Evolutionary conservation across 495 filamentous ascomycete species (phyloP), one percentile per base, ranked within the genome.

Genomic region (Evernia prunastri): DNA sequence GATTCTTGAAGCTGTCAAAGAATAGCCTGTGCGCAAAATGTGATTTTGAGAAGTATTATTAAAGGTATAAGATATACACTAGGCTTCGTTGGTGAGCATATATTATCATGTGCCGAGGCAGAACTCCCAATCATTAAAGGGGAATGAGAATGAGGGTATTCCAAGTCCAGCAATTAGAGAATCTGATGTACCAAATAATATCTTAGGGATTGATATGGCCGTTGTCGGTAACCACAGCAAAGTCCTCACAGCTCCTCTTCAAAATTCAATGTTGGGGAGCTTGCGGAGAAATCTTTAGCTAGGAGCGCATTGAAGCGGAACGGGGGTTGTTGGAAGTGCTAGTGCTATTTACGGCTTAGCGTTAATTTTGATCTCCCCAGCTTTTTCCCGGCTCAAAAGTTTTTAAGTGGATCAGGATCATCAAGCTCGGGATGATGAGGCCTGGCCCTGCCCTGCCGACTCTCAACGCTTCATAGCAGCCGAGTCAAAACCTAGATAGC

Each of bases 391-490:
- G 4, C 12, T 20, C 5, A 31, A 15, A 2, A 51, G 29, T 18
- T 27, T 53, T 31, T 31, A 29, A 27, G 49, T 31, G 25, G 49
- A 53, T 31, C 40, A 18, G 17, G 2, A 2, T 20, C 5, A 18
- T 10, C 13, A 12, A 13, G 15, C 27, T 25, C 49, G 49, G 49
- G 27, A 29, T 31, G 4, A 53, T 31, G 5, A n/a, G 51, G 27
- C 17, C 17, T 33, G 39, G 18, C 31, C n/a, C n/a, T n/a, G n/a
- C n/a, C n/a, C n/a, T n/a, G n/a, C n/a, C 29, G 20, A 57, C 29
- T 47, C 61, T 45, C 61, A 63, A 63, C 61, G 53, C 51, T 63
- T 63, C 54, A 27, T 29, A 53, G 45, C n/a, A 53, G 27, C 25
- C 27, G 13, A 31, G 15, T 54, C 17, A 10, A 54, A 6, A 3